Evolutionary conservation across 192 early-diverging fungal species (phyloP), one percentile per base, ranked within the genome.

Genomic region (Coemansia sp.): DNA sequence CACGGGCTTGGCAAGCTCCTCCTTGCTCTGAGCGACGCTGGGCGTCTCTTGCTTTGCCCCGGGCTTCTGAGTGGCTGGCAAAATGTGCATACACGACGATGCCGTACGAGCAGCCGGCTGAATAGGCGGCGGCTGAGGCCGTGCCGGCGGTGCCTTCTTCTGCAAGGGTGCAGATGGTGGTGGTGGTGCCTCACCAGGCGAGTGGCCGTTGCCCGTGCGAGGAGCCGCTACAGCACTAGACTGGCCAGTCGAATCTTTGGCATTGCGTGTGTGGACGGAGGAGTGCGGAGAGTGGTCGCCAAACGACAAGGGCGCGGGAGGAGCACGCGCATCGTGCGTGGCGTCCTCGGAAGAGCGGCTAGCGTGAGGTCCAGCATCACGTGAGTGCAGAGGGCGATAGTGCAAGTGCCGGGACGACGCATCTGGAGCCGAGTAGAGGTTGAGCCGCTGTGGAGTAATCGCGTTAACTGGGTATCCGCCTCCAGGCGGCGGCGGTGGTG

Each of bases 1-100:
- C 27, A 92, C 86, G 8, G 96, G 96, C 63, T 96, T 96, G 29
- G 72, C 72, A 9, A 60, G 53, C 24, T 55, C 60, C 47, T 46
- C 38, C 22, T 53, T 9, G 24, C 16, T 27, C 22, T 36, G 49
- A 41, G 24, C 13, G 18, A 7, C 36, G 44, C 18, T 20, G 13
- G 27, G 63, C 8, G 24, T 22, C 15, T 46, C 44, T 22, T 36
- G 69, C 47, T 39, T 52, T 34, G 52, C 46, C 9, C 61, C 61
- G 5, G 55, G 55, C 31, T 58, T 58, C 31, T 58, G 55, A 18
- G 55, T 58, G 6, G 55, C 29, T 6, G 55, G 55, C 55, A 58
- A 36, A 33, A 58, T 58, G 55, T 58, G 55, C 55, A 58, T 58
- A 33, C 55, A 58, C 55, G 55, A 58, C 2, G 55, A 58, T 7